Base-by-base conservation (phyloP, 306 rosid species). In the Ammopiptanthus mongolicus region DNA sequence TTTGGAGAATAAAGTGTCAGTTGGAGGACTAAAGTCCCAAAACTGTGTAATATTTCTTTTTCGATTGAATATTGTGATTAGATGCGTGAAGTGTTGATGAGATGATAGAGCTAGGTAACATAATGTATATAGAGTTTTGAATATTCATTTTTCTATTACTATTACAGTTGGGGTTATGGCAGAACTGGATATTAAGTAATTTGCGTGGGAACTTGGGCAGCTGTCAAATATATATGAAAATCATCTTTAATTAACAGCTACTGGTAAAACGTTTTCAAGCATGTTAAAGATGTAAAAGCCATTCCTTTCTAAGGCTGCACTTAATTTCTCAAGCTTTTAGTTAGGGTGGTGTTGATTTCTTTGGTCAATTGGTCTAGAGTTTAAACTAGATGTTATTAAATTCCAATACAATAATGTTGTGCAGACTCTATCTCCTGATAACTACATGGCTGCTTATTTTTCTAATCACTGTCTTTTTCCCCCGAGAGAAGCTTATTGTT, bases 21-120 rank as follows among this genome's bases (percentile, higher is more conserved):
- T 52, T 71, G 33, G 77, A 60, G 63, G 73, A 6, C 47, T 7
- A 60, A 15, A 17, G 28, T 21, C 59, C 17, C 57, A 15, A 65
- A 64, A 22, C 53, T 42, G 13, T 22, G 53, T 77, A 59, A 48
- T n/a, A 15, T 60, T 48, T 61, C 77, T 9, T 69, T 78, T 78
- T 70, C 34, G 2, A 33, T 68, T n/a, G 14, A 77, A 46, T 69
- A 59, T 48, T 48, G 5, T 36, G 18, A 5, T 31, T 58, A 8
- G 25, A 18, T 57, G 19, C 48, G n/a, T 33, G 61, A 57, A 51
- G 39, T 36, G 74, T 57, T 36, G n/a, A 23, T 23, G 41, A 19
- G 69, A 42, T 15, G 17, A 31, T 42, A 66, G 37, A 42, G 60
- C 81, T 47, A 18, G 13, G 39, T 56, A 41, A 76, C 19, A 14